These are phyloP conservation scores for Jimgerdemannia flammicorona DNA, from an alignment of 192 early-diverging fungal species.

Conservation along the genomic window DNA sequence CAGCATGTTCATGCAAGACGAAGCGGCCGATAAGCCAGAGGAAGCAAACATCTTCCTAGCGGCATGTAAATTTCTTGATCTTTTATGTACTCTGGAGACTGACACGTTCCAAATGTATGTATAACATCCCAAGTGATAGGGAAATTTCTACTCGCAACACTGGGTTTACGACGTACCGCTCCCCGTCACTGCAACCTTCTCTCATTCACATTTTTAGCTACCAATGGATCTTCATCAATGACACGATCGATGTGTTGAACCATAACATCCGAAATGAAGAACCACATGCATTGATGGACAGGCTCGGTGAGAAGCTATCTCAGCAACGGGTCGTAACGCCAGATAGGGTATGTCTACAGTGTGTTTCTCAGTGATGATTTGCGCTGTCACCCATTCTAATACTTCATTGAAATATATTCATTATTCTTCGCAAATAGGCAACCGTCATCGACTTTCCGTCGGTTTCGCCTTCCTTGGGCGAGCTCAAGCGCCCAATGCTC, in stretches of 20 bases:
- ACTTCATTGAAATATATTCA: slow-evolving; percentile 1
- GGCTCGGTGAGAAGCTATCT: slow-evolving; percentile 52
- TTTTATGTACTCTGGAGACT: slow-evolving; percentile 75
- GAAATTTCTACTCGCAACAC: too few species aligned
- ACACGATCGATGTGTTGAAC: slow-evolving; percentile 70
- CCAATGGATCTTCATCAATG: slow-evolving; percentile 94
- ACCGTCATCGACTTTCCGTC: not conserved
- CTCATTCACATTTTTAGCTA: slow-evolving; percentile 44
- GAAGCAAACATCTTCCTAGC: slow-evolving; percentile 72
- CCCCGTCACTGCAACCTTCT: too few species aligned
- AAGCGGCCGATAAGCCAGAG: slow-evolving; percentile 50
- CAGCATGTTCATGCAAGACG: slow-evolving; percentile 49
- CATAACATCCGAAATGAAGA: slow-evolving; percentile 40
- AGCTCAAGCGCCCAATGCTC: slow-evolving; percentile 69
- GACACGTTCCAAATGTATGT: slow-evolving; percentile 81
- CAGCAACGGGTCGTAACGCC: slow-evolving; percentile 12
- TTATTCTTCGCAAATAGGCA: not conserved
- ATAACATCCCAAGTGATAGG: too few species aligned
- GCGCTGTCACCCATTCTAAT: too few species aligned
- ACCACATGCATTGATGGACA: slow-evolving; percentile 62
- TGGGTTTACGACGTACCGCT: too few species aligned
- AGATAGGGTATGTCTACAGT: slow-evolving; percentile 21
- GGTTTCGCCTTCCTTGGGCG: slow-evolving; percentile 9
- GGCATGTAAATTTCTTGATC: slow-evolving; percentile 86
- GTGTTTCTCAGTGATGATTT: not conserved